Percentiles rank a stretch among this genome's conserved stretches.
Evolutionary conservation across 116 monocot species (phyloP).

Genomic region (Posidonia oceanica): DNA sequence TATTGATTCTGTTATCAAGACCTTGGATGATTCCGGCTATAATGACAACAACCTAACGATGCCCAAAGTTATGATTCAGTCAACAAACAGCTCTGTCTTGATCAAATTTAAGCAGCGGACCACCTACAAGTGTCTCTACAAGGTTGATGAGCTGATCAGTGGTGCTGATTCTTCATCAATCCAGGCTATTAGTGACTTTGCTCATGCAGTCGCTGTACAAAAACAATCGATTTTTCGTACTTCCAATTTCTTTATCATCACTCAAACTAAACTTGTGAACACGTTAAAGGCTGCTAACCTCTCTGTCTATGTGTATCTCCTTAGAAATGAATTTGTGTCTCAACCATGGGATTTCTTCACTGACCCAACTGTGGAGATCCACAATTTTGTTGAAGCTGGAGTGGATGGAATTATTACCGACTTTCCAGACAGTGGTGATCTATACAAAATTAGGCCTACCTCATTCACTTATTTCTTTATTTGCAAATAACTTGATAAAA

Average conservation of each 20-base stretch:
- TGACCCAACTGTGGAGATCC: conserved; percentile 57
- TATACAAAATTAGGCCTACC: conserved; percentile 46
- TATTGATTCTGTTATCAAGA: conserved; percentile 27
- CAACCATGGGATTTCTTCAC: conserved; percentile 65
- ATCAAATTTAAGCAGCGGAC: conserved; percentile 40
- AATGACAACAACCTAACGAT: conserved; percentile 20
- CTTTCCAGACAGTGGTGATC: conserved; percentile 38
- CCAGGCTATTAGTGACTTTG: conserved; percentile 47
- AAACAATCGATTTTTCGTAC: conserved; percentile 44
- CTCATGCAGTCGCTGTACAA: conserved; percentile 39
- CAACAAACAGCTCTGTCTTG: conserved; percentile 55
- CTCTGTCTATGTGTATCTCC: conserved; percentile 45
- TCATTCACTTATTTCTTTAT: neutral
- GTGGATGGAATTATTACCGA: conserved; percentile 79
- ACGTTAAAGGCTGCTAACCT: conserved; percentile 34
- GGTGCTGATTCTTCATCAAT: conserved; percentile 37
- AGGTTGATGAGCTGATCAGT: conserved; percentile 27
- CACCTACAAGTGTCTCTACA: conserved; percentile 55
- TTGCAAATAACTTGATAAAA: neutral
- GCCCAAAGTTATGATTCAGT: conserved; percentile 43
- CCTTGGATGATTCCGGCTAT: conserved; percentile 33
- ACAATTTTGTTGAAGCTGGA: conserved; percentile 21
- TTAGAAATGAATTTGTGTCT: conserved; percentile 56
- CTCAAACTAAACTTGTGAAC: conserved; percentile 24
- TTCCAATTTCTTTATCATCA: conserved; percentile 14